Evolutionary conservation across 2,329 filamentous ascomycete species (phyloP), one percentile per base, ranked within the genome.

Genomic region (Gremmenia infestans): DNA sequence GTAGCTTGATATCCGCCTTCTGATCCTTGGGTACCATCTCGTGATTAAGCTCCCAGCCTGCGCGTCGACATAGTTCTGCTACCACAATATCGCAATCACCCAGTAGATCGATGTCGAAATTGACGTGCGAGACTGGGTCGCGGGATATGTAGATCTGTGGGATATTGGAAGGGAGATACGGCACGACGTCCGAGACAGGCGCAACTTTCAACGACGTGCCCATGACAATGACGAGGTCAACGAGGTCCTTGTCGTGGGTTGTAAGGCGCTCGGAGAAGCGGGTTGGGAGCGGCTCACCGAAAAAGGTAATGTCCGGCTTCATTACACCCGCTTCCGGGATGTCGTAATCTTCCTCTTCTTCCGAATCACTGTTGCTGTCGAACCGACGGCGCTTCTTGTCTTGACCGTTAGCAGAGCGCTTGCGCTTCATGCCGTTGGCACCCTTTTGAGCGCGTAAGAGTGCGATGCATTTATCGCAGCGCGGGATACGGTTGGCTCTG

Each of bases 251-350:
- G 72, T 99, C 94, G 64, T 90, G 81, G 58, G 89, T 80, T n/a
- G 89, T 84, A 14, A 97, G 81, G 7, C 92, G 87, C 50, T 83
- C 78, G 55, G 88, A 88, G 72, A 99, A 99, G 63, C 84, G 82
- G 64, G 89, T 85, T 0, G 93, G 92, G 1, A 99, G 85, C 50
- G 86, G 81, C 74, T 99, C 94, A 64, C 93, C 93, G 67, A 97
- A 97, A 76, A 99, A 97, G 48, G 91, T 97, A 69, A 99, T 97
- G 74, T 97, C 93, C 8, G 94, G 94, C 79, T 89, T 96, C 91
- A 96, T 96, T 69, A 96, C 85, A 55, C 89, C 91, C 2, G 85
- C 81, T 48, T 80, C 78, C 2, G 85, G 83, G 40, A 88, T 82
- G 62, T 86, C 79, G 67, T 87, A 83, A 54, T 83, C 76, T 19